phyloP scores from a whole-genome alignment of 805 yeast species.

The Ogataea philodendri region DNA sequence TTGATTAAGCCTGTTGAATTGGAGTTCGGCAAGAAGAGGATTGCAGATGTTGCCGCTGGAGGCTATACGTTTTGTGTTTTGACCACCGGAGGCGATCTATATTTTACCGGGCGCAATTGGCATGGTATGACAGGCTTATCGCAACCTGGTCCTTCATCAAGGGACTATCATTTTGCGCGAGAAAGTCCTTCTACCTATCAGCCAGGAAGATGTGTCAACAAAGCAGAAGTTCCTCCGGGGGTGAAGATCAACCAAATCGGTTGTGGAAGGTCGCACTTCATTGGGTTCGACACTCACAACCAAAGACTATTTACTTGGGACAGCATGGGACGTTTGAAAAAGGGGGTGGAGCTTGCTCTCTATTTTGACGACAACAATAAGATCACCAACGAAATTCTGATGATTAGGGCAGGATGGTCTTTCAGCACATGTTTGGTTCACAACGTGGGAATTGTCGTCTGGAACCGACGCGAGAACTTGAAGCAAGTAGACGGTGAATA shows the following conservation, averaged over 20 bases:
- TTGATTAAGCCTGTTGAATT: conserved; percentile 15
- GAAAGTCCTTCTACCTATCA: conserved; percentile 1
- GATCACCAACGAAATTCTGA: conserved; percentile 30
- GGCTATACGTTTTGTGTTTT: conserved; percentile 64
- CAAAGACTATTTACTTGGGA: conserved; percentile 66
- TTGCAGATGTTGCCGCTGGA: conserved; percentile 55
- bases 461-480: conserved; percentile 42
- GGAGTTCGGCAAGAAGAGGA: conserved; percentile 34
- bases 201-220: conserved; percentile 14
- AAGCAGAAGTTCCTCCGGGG: conserved; percentile 12
- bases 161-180: conserved; percentile 25
- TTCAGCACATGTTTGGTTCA: conserved; percentile 48
- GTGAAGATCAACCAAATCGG: conserved; percentile 46
- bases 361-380: conserved; percentile 22
- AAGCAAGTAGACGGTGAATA: conserved; percentile 24
- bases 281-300: conserved; percentile 54
- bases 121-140: conserved; percentile 37
- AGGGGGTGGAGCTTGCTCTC: conserved; percentile 47
- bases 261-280: conserved; percentile 63
- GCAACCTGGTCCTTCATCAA: conserved; percentile 41
- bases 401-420: conserved; percentile 69
- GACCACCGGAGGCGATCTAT: conserved; percentile 54
- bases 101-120: conserved; percentile 46
- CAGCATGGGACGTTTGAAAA: conserved; percentile 31
- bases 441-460: conserved; percentile 54